phyloP scores from a whole-genome alignment of 2,329 filamentous ascomycete genomes.

The Didymella keratinophila region DNA sequence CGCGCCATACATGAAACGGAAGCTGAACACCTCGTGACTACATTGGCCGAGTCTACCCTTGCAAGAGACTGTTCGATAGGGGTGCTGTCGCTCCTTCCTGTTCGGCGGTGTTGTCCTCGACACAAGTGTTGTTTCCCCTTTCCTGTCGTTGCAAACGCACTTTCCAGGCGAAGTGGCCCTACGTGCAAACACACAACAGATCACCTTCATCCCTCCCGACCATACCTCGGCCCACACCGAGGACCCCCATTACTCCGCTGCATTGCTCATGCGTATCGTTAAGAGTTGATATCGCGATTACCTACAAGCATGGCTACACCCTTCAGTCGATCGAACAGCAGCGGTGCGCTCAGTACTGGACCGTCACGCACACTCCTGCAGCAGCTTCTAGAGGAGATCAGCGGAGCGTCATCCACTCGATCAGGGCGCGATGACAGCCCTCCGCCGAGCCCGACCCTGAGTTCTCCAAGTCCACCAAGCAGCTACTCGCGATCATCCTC shows the following conservation, averaged over 20 bases:
- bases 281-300: constrained; percentile 22
- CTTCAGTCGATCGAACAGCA: constrained; percentile 16
- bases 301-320: constrained; percentile 40
- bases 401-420: constrained; percentile 6
- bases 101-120: too few relatives aligned
- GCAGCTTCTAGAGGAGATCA: constrained; percentile 41
- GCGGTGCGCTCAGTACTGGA: constrained; percentile 13
- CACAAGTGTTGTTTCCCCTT: neutral
- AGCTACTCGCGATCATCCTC: constrained; percentile 13
- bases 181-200: neutral
- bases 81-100: too few relatives aligned
- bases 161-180: neutral
- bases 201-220: constrained; percentile 11
- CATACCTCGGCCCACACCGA: constrained; percentile 12
- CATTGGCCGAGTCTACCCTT: too few relatives aligned
- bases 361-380: constrained; percentile 34
- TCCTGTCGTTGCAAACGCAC: neutral
- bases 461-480: neutral
- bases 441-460: neutral
- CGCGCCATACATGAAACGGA: too few relatives aligned
- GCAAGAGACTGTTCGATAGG: too few relatives aligned
- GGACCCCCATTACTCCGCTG: constrained; percentile 13
- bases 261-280: constrained; percentile 30
- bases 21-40: too few relatives aligned
- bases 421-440: neutral